Evolutionary conservation across 352 stramenopile species (phyloP).

Genomic region (Phytophthora pseudosyringae): DNA sequence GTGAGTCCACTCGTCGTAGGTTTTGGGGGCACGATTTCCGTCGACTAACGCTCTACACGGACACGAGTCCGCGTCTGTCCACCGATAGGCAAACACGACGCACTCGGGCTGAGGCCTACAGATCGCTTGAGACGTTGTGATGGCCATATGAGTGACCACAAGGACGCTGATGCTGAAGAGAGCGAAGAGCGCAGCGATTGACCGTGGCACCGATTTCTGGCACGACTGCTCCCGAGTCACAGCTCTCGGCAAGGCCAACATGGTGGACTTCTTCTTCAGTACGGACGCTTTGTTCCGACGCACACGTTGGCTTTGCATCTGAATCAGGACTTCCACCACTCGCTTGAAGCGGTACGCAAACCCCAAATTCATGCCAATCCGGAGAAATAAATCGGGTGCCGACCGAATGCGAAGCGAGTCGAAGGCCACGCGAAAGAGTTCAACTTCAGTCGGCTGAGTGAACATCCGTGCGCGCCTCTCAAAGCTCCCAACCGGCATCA

Average conservation of each 20-base stretch:
- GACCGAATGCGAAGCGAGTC: constrained; percentile 41
- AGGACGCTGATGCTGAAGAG: constrained; percentile 19
- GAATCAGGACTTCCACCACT: constrained; percentile 34
- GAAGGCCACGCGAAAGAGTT: constrained; percentile 33
- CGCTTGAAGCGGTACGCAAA: constrained; percentile 45
- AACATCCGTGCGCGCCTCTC: constrained; percentile 41
- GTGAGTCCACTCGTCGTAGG: constrained; percentile 38
- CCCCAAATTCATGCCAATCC: constrained; percentile 39
- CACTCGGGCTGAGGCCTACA: constrained; percentile 35
- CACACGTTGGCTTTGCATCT: constrained; percentile 1
- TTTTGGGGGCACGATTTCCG: constrained; percentile 25
- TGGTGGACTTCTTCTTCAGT: neutral
- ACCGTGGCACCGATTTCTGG: neutral
- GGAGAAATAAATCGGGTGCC: constrained; percentile 30
- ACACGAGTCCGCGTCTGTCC: constrained; percentile 10
- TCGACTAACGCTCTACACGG: constrained; percentile 41
- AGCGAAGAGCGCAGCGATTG: constrained; percentile 12
- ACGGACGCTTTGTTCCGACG: neutral
- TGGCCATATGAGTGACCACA: constrained; percentile 7
- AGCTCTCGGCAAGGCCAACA: neutral
- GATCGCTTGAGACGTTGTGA: constrained; percentile 11
- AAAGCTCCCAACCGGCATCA: constrained; percentile 38
- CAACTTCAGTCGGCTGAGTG: constrained; percentile 34
- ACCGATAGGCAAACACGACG: constrained; percentile 37
- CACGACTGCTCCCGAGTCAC: neutral